These are phyloP conservation scores for Avena insularis DNA, from an alignment of 176 grass and related monocot species.

Conservation along the genomic window DNA sequence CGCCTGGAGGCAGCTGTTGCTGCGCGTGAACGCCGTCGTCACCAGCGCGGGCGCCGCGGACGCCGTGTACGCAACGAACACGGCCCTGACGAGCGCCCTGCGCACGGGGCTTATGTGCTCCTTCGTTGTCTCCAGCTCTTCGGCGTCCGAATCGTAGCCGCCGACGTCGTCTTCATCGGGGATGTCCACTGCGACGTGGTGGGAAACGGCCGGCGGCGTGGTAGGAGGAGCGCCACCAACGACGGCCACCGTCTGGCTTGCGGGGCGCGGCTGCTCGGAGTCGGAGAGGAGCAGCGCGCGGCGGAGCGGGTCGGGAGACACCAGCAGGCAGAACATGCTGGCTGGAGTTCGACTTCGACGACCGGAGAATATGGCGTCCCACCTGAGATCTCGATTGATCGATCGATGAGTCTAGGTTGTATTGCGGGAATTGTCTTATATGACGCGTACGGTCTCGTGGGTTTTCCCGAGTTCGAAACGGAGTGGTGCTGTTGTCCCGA, in stretches of 20 bases:
- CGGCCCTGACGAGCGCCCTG: conserved; percentile 1
- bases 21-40: neutral
- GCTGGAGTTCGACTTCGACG: neutral
- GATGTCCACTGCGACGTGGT: neutral
- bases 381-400: neutral
- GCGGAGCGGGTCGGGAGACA: conserved; percentile 7
- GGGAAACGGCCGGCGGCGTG: neutral
- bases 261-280: neutral
- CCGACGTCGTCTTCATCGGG: neutral
- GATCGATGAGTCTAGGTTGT: neutral
- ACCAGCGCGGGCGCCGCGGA: neutral
- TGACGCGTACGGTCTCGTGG: too few relatives aligned
- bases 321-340: conserved; percentile 13
- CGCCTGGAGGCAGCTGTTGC: neutral
- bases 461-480: neutral
- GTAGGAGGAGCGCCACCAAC: neutral
- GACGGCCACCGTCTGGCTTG: neutral
- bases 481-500: neutral
- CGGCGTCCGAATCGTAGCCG: neutral
- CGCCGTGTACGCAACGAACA: conserved; percentile 5
- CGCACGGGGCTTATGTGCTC: neutral
- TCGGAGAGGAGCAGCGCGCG: neutral
- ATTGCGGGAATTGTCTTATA: neutral
- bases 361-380: neutral
- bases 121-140: neutral